Evolutionary conservation across 805 yeast species (phyloP).

Genomic region (Metschnikowia lachancei): DNA sequence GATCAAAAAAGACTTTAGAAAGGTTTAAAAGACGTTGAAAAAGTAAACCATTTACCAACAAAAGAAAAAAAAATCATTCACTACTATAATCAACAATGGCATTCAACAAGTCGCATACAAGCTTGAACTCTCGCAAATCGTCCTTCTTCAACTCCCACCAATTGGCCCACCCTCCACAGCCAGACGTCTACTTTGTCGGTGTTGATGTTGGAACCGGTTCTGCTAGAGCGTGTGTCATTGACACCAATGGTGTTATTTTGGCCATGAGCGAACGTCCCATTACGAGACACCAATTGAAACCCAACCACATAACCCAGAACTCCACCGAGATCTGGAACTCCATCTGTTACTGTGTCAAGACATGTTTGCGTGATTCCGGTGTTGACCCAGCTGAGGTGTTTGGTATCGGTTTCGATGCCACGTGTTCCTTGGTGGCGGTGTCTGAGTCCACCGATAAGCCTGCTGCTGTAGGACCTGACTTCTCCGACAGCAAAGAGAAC

Average conservation of each 20-base stretch:
- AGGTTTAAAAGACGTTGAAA: background rate
- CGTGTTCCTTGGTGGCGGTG: slow-evolving; percentile 88
- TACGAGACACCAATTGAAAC: slow-evolving; percentile 69
- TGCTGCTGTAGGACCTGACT: slow-evolving; percentile 90
- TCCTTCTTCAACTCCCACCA: slow-evolving; percentile 36
- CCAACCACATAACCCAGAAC: slow-evolving; percentile 78
- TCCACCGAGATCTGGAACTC: slow-evolving; percentile 90
- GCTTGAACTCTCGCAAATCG: slow-evolving; percentile 40
- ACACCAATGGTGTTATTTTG: slow-evolving; percentile 75
- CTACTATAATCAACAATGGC: slow-evolving; percentile 3
- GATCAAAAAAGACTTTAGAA: background rate
- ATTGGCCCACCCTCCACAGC: slow-evolving; percentile 39
- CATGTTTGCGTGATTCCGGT: slow-evolving; percentile 70
- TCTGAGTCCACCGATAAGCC: slow-evolving; percentile 64
- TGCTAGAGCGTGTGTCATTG: slow-evolving; percentile 91
- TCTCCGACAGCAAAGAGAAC: slow-evolving; percentile 67
- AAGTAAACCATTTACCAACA: background rate
- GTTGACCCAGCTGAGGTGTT: slow-evolving; percentile 63
- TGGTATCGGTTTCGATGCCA: slow-evolving; percentile 96
- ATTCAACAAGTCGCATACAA: slow-evolving; percentile 38
- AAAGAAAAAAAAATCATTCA: background rate
- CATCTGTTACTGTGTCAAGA: slow-evolving; percentile 76
- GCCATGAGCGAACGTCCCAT: slow-evolving; percentile 78
- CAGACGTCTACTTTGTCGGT: slow-evolving; percentile 63
- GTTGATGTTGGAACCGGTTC: slow-evolving; percentile 98